phyloP scores from a whole-genome alignment of 345 rosid species.

The Aurinia saxatilis region DNA sequence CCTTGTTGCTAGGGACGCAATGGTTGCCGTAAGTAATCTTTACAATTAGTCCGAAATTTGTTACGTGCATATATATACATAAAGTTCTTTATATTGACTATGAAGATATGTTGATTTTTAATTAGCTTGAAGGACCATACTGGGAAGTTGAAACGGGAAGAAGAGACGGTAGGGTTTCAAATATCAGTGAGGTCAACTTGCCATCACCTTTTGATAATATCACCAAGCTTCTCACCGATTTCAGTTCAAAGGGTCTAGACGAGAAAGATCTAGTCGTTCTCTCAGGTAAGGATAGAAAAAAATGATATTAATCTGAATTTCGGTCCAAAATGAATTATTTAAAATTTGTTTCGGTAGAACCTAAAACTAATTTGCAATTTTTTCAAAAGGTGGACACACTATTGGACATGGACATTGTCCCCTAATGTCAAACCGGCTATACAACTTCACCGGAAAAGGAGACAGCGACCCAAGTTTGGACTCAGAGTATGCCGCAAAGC shows the following conservation, averaged over 20 bases:
- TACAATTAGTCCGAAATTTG: not conserved
- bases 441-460: conserved; percentile 64
- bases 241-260: conserved; percentile 37
- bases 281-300: conserved; percentile 36
- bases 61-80: not conserved
- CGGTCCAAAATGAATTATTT: not conserved
- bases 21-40: conserved; percentile 38
- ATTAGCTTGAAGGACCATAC: conserved; percentile 37
- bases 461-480: conserved; percentile 52
- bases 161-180: conserved; percentile 59
- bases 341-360: too few relatives aligned
- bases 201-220: conserved; percentile 57
- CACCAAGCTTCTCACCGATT: conserved; percentile 33
- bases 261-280: conserved; percentile 65
- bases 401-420: conserved; percentile 53
- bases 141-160: conserved; percentile 78
- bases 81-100: not conserved
- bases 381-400: conserved; percentile 49
- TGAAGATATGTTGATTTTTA: not conserved
- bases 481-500: conserved; percentile 28
- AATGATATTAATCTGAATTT: not conserved
- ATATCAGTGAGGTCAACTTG: conserved; percentile 38
- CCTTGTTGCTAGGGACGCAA: conserved; percentile 49
- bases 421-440: conserved; percentile 44
- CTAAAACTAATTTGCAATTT: too few relatives aligned